Evolutionary conservation across 306 rosid species (phyloP), one percentile per base, ranked within the genome.

Genomic region (Cicer yamashitae): DNA sequence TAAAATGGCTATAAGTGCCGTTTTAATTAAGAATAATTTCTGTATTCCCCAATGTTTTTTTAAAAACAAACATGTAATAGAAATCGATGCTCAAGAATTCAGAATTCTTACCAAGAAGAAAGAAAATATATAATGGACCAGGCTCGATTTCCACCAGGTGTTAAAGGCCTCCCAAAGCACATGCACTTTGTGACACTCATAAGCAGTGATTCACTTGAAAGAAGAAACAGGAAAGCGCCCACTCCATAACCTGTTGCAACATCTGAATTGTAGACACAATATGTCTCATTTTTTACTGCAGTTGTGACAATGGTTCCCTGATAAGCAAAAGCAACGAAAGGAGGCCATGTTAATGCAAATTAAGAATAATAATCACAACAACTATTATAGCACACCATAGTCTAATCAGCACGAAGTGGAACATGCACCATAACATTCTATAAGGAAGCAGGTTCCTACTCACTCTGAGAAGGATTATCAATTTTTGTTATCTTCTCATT

Each of bases 201-300:
- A 59, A 93, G 88, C 37, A 93, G 73, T 41, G 96, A 91, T 81
- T 93, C 87, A 45, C 97, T 71, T 38, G 96, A 89, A 60, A 93
- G 97, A 81, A 93, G 97, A 88, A 93, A 91, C 63, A 93, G 79
- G 83, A 93, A 93, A 57, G 93, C 80, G 0, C 97, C 96, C 13
- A 89, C 97, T 58, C 97, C 98, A 78, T 91, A 91, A 48, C 97
- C 97, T 44, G 98, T 93, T 25, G 99, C 99, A 14, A 90, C 96
- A 81, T 94, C 99, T 3, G 99, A 91, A 84, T 84, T 86, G 85
- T 94, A 94, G 39, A 84, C 87, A 74, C 99, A 94, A 40, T 89
- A 90, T 8, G 96, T 90, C 67, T 77, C 75, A 44, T 94, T 92
- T 62, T 83, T 86, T 45, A 10, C 61, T 34, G 68, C 77, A 51